phyloP scores from a whole-genome alignment of 352 stramenopile species.

The Phytophthora sp. region DNA sequence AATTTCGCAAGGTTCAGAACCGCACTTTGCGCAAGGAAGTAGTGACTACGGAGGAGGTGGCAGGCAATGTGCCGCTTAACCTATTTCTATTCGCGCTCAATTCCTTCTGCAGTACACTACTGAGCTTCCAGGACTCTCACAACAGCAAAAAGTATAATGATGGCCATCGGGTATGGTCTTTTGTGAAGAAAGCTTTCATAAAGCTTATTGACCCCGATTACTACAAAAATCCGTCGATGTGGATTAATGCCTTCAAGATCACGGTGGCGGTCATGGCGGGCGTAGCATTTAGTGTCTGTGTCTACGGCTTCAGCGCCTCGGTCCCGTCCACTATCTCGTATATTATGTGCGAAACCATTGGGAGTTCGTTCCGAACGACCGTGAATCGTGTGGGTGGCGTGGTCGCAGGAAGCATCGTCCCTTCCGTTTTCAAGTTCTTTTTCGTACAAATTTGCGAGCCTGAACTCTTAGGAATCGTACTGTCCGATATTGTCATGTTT shows the following conservation, averaged over 20 bases:
- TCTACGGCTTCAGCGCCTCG: conserved; percentile 71
- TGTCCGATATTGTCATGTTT: conserved; percentile 68
- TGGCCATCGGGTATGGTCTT: conserved; percentile 53
- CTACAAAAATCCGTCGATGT: conserved; percentile 12
- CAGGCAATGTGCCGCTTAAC: conserved; percentile 76
- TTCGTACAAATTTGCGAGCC: conserved; percentile 72
- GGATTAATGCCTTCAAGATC: conserved; percentile 8
- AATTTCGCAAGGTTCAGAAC: conserved; percentile 62
- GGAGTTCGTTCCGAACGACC: conserved; percentile 73
- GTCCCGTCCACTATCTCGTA: conserved; percentile 64
- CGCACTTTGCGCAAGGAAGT: conserved; percentile 53
- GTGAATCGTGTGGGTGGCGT: conserved; percentile 78
- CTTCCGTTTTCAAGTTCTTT: conserved; percentile 86
- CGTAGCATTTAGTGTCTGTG: conserved; percentile 68
- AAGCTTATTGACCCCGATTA: conserved; percentile 12
- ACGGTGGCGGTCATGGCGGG: conserved; percentile 62
- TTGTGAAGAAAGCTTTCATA: conserved; percentile 54
- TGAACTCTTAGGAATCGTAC: conserved; percentile 43
- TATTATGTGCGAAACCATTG: conserved; percentile 76
- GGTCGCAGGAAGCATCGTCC: conserved; percentile 73
- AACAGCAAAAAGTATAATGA: conserved; percentile 48
- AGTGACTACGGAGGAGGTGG: conserved; percentile 59
- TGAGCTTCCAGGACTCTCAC: conserved; percentile 55
- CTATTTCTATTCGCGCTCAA: conserved; percentile 81
- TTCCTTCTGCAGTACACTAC: conserved; percentile 75